Evolutionary conservation across 768 basidiomycete genomes (phyloP), one percentile per base, ranked within the genome.

Genomic region (Nevesoporus exiguus): DNA sequence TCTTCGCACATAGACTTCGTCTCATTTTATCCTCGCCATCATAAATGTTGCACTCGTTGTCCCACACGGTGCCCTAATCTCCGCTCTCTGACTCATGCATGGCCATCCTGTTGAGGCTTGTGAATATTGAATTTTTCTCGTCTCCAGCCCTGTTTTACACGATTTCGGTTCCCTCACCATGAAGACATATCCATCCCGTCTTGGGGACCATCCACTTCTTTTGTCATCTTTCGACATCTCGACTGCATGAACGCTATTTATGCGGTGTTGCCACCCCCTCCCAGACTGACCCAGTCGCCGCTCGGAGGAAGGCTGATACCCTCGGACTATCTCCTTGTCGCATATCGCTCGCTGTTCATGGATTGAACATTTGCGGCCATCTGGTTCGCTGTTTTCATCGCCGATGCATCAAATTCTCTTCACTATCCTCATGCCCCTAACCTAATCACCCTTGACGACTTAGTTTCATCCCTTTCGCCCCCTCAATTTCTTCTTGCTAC

Each of bases 131-230:
- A 64, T 60, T 61, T 57, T 49, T 62, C 62, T 62, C 57, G 59
- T 66, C 58, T 54, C 51, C 41, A 56, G 48, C 54, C 49, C 30
- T 65, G 61, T 61, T 51, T 58, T 55, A 69, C 63, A 58, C 57
- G 51, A 58, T 25, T 58, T 62, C 46, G 53, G 64, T 62, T 63
- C 61, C 65, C 58, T 47, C 64, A 62, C 55, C 66, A 69, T 72
- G 66, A 70, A 79, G 82, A 83, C 82, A 78, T 82, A 82, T 83
- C 77, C 81, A 80, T 82, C 79, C 81, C 75, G 81, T 83, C 80
- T 70, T 64, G 72, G 73, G 77, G 73, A 72, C 67, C 69, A 65
- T 68, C 66, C 64, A 58, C 61, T 61, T 64, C 52, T 66, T 65
- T 62, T 55, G 56, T 66, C 60, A 58, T 60, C 55, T 64, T 62